A percentile compares a stretch with the other conserved stretches of the same genome.
Evolutionary conservation across 352 stramenopile genomes (phyloP).

Genomic region (Phytophthora sp.): DNA sequence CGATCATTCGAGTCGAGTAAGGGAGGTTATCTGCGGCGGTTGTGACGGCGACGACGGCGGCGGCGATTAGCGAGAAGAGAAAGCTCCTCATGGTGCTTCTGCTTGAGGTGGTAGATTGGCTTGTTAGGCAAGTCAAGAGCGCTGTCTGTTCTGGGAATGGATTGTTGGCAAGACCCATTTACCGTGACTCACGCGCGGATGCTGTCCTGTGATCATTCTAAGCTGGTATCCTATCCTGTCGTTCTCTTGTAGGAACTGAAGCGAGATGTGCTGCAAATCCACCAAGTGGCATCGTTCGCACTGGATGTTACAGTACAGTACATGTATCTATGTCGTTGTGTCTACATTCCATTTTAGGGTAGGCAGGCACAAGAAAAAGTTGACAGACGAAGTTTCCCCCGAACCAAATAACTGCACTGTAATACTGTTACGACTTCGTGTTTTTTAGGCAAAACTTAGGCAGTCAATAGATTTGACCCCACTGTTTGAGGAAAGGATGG

Average conservation of each 20-base stretch:
- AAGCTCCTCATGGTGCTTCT: slow-evolving; percentile 24
- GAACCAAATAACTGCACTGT: no score
- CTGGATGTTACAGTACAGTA: slow-evolving; percentile 12
- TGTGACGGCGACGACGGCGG: slow-evolving; percentile 8
- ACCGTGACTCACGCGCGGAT: slow-evolving; percentile 4
- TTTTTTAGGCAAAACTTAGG: no score
- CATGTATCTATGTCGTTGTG: no score
- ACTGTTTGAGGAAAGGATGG: no score
- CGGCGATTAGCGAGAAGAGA: slow-evolving; percentile 18
- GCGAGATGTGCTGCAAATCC: slow-evolving; percentile 30
- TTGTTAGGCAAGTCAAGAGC: not conserved
- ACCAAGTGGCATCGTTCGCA: slow-evolving; percentile 6
- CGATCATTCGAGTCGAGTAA: slow-evolving; percentile 40
- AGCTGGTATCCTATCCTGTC: slow-evolving; percentile 3
- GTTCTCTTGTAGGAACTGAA: slow-evolving; percentile 28
- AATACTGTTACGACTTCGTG: no score
- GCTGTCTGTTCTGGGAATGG: slow-evolving; percentile 8
- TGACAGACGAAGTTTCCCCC: no score
- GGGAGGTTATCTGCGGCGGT: slow-evolving; percentile 17
- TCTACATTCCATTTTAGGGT: no score
- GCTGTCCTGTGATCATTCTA: slow-evolving; percentile 4
- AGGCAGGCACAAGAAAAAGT: no score
- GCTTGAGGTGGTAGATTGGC: not conserved
- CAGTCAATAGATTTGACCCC: no score
- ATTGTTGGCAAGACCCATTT: not conserved